Evolutionary conservation across 177 flowering plant genomes (phyloP), one percentile per base, ranked within the genome.

Genomic region (Tripterygium wilfordii): DNA sequence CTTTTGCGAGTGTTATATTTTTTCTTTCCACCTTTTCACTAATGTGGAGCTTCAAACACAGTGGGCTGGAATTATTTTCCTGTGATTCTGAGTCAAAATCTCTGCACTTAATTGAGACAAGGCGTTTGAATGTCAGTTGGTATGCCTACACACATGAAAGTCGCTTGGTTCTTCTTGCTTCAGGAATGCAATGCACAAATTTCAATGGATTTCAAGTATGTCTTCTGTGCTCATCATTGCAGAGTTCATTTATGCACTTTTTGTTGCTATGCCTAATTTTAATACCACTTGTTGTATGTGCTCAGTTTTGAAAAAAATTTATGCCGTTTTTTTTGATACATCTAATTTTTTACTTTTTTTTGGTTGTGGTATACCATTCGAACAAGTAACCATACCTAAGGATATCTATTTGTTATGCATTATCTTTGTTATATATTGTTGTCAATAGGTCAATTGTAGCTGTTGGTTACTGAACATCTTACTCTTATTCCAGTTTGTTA

Each of bases 121-220:
- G 72, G 72, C 76, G 65, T 62, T 23, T 80, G 45, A 82, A 69
- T 62, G 83, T 89, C 47, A 79, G 83, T 51, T 92, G 99, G 97
- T 92, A 84, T 67, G 70, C 75, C 39, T 86, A 92, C 56, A 86
- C 95, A 2, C 97, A 89, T 74, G 99, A 92, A 71, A 89, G 96
- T 69, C 82, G 99, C 45, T 61, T 92, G 82, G 72, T 84, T 68
- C 91, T 92, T 57, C 95, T 92, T 62, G 90, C 96, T 57, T 82
- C 96, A 31, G 98, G 98, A 64, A 76, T 84, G 95, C 96, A 88
- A 63, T 80, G 91, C 84, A 89, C 82, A 58, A 73, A 68, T 42
- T 76, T 89, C 26, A 65, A 60, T 49, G 99, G 89, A 23, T 86
- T 78, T 72, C 97, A 92, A 97, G 99, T 92, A 73, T 49, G 18